phyloP scores from a whole-genome alignment of 305 asterid genomes.

The Solanum hybrid region DNA sequence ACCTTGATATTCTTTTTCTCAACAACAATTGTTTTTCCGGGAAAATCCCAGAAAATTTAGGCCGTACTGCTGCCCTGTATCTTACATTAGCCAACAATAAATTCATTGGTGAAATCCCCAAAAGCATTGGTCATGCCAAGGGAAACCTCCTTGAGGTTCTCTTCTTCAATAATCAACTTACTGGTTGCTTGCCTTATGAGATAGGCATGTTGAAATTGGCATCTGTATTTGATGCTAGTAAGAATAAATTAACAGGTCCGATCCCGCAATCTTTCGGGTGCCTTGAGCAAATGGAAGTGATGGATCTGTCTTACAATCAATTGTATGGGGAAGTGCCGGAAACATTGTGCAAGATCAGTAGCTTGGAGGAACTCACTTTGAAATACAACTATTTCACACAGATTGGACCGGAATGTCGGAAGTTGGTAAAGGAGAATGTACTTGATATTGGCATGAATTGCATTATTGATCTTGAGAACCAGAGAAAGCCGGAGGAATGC shows the following conservation, averaged over 20 bases:
- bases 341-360: slow-evolving; percentile 26
- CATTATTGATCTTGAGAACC: slow-evolving; percentile 39
- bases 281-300: slow-evolving; percentile 12
- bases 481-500: slow-evolving; percentile 32
- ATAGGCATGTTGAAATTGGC: slow-evolving; percentile 33
- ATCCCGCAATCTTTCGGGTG: slow-evolving; percentile 56
- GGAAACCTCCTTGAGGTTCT: slow-evolving; percentile 27
- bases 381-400: slow-evolving; percentile 45
- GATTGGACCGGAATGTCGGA: slow-evolving; percentile 54
- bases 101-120: slow-evolving; percentile 41
- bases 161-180: slow-evolving; percentile 31
- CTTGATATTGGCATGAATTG: slow-evolving; percentile 52
- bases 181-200: slow-evolving; percentile 57
- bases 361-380: slow-evolving; percentile 18
- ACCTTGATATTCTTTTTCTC: slow-evolving; percentile 54
- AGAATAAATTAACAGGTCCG: slow-evolving; percentile 44
- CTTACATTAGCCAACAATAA: slow-evolving; percentile 50
- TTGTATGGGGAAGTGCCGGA: slow-evolving; percentile 58
- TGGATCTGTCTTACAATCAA: slow-evolving; percentile 30
- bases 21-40: slow-evolving; percentile 51
- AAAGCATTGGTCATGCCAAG: slow-evolving; percentile 32
- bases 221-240: slow-evolving; percentile 37
- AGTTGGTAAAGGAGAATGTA: slow-evolving; percentile 20
- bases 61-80: slow-evolving; percentile 27
- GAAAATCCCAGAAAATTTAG: slow-evolving; percentile 28